Evolutionary conservation across 495 filamentous ascomycete species (phyloP).

Genomic region (Haplographium delicatum): DNA sequence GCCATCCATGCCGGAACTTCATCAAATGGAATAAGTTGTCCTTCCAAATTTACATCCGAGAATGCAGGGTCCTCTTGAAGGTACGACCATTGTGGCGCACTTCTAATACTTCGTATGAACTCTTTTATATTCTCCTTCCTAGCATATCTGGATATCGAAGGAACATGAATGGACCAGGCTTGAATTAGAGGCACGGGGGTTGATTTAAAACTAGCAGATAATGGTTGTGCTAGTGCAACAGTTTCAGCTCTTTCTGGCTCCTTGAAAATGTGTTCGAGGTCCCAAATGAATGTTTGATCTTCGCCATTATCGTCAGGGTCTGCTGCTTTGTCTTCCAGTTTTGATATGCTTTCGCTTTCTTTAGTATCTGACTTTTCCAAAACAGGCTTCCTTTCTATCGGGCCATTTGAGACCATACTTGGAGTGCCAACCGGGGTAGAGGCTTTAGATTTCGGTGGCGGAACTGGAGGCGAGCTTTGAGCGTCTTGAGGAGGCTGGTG

Average conservation of each 20-base stretch:
- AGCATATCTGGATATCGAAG: constrained; percentile 41
- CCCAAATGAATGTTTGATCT: constrained; percentile 34
- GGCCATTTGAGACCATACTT: background rate
- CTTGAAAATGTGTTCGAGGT: constrained; percentile 35
- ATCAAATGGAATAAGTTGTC: constrained; percentile 18
- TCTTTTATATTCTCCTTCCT: constrained; percentile 40
- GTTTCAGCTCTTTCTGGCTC: constrained; percentile 18
- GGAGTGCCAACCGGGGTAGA: background rate
- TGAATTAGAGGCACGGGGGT: constrained; percentile 21
- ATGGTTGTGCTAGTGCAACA: constrained; percentile 34
- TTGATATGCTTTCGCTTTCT: background rate
- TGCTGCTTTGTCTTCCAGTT: constrained; percentile 1
- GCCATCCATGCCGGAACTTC: constrained; percentile 18
- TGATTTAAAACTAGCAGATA: constrained; percentile 28
- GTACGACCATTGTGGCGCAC: constrained; percentile 36
- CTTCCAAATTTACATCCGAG: constrained; percentile 27
- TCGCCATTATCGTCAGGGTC: constrained; percentile 22
- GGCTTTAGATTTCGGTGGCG: background rate
- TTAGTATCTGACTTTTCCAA: background rate
- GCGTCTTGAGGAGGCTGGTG: background rate
- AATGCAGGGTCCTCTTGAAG: constrained; percentile 45
- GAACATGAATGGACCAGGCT: constrained; percentile 6
- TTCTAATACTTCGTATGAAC: constrained; percentile 36
- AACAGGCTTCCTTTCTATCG: background rate
- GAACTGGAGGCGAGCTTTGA: background rate